These are phyloP conservation scores for Ustilago shanxiensis DNA, from an alignment of 1,284 basidiomycete genomes.

Conservation along the genomic window DNA sequence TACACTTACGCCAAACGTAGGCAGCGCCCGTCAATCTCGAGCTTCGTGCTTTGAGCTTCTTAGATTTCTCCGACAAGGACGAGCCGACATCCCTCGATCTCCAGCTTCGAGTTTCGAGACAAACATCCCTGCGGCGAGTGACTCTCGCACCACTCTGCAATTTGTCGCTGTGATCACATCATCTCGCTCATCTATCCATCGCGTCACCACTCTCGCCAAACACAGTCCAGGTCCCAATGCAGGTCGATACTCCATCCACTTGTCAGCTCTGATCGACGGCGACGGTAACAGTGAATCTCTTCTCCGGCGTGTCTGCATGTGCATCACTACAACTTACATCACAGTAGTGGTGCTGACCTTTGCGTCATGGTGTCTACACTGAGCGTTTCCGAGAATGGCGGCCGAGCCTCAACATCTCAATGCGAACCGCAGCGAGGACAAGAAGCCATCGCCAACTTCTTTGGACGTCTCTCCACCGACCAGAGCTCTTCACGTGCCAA, in stretches of 20 bases:
- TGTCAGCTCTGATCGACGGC: conserved; percentile 11
- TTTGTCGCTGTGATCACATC: background rate
- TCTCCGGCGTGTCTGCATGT: conserved; percentile 6
- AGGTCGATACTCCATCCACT: background rate
- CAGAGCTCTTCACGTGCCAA: conserved; percentile 23
- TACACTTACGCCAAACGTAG: background rate
- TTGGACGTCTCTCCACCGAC: conserved; percentile 42
- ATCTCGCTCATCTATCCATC: background rate
- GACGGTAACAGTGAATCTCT: background rate
- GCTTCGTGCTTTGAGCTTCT: background rate
- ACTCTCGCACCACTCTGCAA: background rate
- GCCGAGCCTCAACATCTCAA: conserved; percentile 21
- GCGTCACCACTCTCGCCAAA: background rate
- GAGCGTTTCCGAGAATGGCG: conserved; percentile 11
- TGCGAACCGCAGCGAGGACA: conserved; percentile 43
- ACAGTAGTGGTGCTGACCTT: background rate
- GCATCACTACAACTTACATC: background rate
- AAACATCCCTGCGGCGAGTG: too few species aligned
- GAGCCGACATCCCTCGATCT: too few species aligned
- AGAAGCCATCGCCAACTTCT: conserved; percentile 50
- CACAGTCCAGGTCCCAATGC: background rate
- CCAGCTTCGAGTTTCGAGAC: too few species aligned
- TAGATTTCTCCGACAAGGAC: background rate
- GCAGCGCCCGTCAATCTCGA: too few species aligned
- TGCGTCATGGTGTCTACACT: conserved; percentile 25